Evolutionary conservation across 306 rosid genomes (phyloP).

Genomic region (Trifolium fragiferum): DNA sequence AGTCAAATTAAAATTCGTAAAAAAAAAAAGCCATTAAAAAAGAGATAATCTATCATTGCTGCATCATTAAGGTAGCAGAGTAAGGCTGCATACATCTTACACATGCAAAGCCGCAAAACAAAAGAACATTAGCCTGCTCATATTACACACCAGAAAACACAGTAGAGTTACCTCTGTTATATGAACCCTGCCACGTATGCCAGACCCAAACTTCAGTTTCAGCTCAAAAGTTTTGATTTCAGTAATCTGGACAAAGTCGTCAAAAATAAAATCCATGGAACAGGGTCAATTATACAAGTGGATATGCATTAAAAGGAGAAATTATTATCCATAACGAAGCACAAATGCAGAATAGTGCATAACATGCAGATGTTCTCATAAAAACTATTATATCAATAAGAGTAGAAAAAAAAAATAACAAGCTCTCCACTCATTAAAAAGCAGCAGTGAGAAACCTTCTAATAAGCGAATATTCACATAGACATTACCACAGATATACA

Average conservation of each 20-base stretch:
- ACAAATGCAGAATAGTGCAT: not conserved
- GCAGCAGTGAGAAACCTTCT: not conserved
- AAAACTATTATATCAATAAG: not conserved
- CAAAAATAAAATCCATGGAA: conserved; percentile 36
- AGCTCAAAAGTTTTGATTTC: conserved; percentile 79
- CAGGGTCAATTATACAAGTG: conserved; percentile 4
- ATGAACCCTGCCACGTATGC: conserved; percentile 79
- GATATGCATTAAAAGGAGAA: not conserved
- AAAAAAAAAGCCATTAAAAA: not conserved
- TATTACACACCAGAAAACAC: conserved; percentile 9
- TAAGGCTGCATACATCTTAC: conserved; percentile 1
- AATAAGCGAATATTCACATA: conserved; percentile 4
- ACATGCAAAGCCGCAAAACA: not conserved
- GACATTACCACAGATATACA: not conserved
- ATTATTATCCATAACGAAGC: not conserved
- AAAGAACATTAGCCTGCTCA: conserved; percentile 11
- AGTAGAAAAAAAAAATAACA: not conserved
- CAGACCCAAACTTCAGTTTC: conserved; percentile 82
- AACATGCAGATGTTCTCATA: not conserved
- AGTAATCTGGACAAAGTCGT: conserved; percentile 62
- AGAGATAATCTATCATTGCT: not conserved
- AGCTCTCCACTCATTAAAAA: not conserved
- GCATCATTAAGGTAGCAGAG: not conserved
- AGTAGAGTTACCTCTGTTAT: conserved; percentile 72
- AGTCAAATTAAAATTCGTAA: not conserved